Base-by-base conservation (phyloP, 2,329 filamentous ascomycete genomes). In the Colletotrichum camelliae region DNA sequence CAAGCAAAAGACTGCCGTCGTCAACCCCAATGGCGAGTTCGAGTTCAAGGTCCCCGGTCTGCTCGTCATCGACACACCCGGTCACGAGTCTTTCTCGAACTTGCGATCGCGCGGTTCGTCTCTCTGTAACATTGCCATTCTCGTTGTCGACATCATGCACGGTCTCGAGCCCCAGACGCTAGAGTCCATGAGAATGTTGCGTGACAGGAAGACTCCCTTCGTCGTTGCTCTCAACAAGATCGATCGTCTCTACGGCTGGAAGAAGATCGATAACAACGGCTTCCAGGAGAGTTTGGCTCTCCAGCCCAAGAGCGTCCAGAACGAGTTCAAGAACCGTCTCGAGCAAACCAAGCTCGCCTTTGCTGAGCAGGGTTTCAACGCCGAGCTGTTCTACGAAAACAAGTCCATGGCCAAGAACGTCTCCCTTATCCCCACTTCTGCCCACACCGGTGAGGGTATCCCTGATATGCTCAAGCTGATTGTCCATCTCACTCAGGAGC, bases 51-150 rank as follows among this genome's bases (percentile, higher is more conserved):
- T 99, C 27, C 97, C 97, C 60, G 97, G 97, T 91, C 92, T 99
- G 71, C 88, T 99, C 79, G 93, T 99, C 82, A 99, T 99, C 82
- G 97, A 99, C 87, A 99, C 97, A 1, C 97, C 97, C 82, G 97
- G 97, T 88, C 97, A 99, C 96, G 97, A 99, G 92, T 99, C 97
- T 82, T 99, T 99, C 92, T 98, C 96, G 78, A 99, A 99, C 87
- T 88, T 99, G 79, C 94, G 97, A 82, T 98, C 96, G 79, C 93
- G 97, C 87, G 97, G 97, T 87, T 98, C 97, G 55, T 98, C 96
- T 16, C 94, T 99, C 75, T 99, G 97, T 87, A 99, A 99, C 89
- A 99, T 99, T 87, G 97, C 97, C 81, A 99, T 99, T 84, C 89
- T 99, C 79, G 97, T 99, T 57, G 96, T 99, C 80, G 97, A 99